Conservation (phyloP, 345 rosid genomes). For the Corchorus capsularis region DNA sequence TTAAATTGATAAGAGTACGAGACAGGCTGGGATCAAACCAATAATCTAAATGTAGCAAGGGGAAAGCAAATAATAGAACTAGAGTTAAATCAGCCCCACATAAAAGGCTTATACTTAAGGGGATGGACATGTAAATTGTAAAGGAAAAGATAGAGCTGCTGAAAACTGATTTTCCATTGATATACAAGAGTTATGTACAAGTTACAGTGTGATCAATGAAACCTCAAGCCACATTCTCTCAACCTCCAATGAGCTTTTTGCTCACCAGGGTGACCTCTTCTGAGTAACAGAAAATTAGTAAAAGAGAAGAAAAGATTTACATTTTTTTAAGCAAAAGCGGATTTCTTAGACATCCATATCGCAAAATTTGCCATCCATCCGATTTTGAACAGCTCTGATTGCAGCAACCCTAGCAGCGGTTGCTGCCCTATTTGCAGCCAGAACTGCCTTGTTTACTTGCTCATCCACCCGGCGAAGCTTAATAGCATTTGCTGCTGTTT, state of each 20-base stretch:
- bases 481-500: conserved; percentile 70
- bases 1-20: neutral
- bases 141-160: neutral
- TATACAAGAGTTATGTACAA: conserved; percentile 52
- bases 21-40: conserved; percentile 25
- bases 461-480: conserved; percentile 66
- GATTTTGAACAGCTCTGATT: conserved; percentile 90
- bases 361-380: conserved; percentile 89
- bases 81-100: conserved; percentile 30
- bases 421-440: conserved; percentile 82
- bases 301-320: conserved; percentile 30
- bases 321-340: conserved; percentile 26
- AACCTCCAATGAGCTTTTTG: conserved; percentile 56
- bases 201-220: conserved; percentile 38
- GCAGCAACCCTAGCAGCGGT: conserved; percentile 98
- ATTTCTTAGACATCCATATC: conserved; percentile 41
- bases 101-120: neutral
- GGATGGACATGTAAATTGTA: neutral
- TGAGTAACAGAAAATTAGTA: conserved; percentile 30
- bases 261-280: conserved; percentile 42
- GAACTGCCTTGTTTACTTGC: conserved; percentile 67
- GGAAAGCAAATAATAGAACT: conserved; percentile 20
- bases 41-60: conserved; percentile 20
- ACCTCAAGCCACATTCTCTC: conserved; percentile 34
- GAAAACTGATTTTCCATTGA: conserved; percentile 41